These are phyloP conservation scores for Cytospora piceicola DNA, from an alignment of 2,329 filamentous ascomycete species.

Conservation along the genomic window DNA sequence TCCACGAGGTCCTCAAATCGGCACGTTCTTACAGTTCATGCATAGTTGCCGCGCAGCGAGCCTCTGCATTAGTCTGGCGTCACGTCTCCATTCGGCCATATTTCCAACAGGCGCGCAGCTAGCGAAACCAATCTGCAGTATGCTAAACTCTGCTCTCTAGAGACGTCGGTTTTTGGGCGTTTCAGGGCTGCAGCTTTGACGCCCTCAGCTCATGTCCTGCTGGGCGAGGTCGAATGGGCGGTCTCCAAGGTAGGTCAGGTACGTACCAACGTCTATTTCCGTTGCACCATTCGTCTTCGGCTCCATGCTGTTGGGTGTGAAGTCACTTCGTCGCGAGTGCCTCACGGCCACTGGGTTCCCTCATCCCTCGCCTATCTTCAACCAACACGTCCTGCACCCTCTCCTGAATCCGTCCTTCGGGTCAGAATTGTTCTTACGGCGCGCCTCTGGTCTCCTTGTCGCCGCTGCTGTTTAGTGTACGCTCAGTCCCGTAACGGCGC, in stretches of 20 bases:
- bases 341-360: constrained; percentile 16
- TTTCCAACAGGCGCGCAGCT: constrained; percentile 15
- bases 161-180: constrained; percentile 13
- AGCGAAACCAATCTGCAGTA: constrained; percentile 18
- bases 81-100: constrained; percentile 1
- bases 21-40: constrained; percentile 22
- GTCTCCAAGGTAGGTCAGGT: constrained; percentile 15
- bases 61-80: constrained; percentile 25
- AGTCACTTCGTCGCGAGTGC: constrained; percentile 10
- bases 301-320: constrained; percentile 16
- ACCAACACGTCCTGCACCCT: constrained; percentile 10
- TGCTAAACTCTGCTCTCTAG: not conserved
- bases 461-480: constrained; percentile 15
- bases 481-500: constrained; percentile 3
- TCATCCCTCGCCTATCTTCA: constrained; percentile 13
- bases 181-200: constrained; percentile 18
- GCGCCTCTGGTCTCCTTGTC: not conserved
- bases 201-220: constrained; percentile 17
- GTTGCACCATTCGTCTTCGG: constrained; percentile 15
- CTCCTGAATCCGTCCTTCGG: not conserved
- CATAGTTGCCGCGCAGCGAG: constrained; percentile 26
- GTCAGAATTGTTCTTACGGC: not conserved
- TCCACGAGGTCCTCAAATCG: constrained; percentile 7
- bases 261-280: constrained; percentile 23
- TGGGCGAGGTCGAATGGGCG: constrained; percentile 19